These are phyloP conservation scores for Xylaria sp. DNA, from an alignment of 2,329 filamentous ascomycete species.

Conservation along the genomic window DNA sequence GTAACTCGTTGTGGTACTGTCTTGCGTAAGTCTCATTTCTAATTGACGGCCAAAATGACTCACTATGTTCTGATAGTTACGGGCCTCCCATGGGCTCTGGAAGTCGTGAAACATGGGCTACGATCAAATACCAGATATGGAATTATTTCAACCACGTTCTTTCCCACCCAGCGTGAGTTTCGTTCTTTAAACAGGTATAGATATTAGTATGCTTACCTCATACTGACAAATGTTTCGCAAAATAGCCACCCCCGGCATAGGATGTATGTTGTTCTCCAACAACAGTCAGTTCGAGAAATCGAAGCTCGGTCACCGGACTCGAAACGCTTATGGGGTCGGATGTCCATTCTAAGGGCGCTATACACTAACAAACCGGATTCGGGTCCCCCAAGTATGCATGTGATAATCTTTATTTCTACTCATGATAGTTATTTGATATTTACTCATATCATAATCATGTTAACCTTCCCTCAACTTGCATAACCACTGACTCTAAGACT, in stretches of 20 bases:
- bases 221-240: not conserved
- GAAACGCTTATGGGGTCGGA: not conserved
- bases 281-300: not conserved
- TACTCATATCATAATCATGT: too few species aligned
- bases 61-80: not conserved
- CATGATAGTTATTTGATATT: not conserved
- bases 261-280: not conserved
- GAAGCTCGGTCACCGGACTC: not conserved
- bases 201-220: not conserved
- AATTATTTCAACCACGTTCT: conserved; percentile 4
- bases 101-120: not conserved
- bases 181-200: not conserved
- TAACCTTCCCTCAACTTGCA: too few species aligned
- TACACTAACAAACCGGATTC: not conserved
- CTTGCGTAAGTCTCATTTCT: not conserved
- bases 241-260: not conserved
- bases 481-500: not conserved
- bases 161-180: not conserved
- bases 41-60: too few species aligned
- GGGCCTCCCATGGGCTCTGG: not conserved
- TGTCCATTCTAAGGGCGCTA: not conserved
- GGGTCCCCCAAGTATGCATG: not conserved
- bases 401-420: not conserved
- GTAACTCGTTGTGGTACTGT: conserved; percentile 5
- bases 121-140: conserved; percentile 1